Base-by-base conservation (phyloP, 176 grass and related monocot species). In the Paspalum vaginatum region DNA sequence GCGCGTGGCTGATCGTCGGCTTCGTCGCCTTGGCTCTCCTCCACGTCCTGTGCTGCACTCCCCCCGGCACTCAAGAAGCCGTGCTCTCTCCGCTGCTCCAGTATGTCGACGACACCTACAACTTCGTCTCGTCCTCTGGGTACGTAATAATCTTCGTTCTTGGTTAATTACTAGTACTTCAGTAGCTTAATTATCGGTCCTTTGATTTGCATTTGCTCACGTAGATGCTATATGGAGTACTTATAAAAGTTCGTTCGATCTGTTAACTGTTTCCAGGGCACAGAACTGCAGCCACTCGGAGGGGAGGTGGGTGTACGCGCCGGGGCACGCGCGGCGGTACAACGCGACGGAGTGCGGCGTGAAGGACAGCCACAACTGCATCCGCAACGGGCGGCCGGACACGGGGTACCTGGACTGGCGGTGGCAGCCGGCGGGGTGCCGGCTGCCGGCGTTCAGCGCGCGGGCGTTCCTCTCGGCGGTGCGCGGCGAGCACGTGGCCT, bases 401-500 rank as follows among this genome's bases (percentile, higher is more conserved):
- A 70, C 72, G 5, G 74, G 83, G 15, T 92, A 88, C 70, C 80
- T 92, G 11, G 81, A 84, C 81, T 88, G 86, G 86, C 75, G 75
- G 43, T 88, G 86, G 86, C 81, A 88, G 69, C 86, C 86, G 37
- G 57, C 74, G 9, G 68, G 21, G 32, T 88, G 86, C 86, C 11
- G 0, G 12, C 60, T 88, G 21, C 81, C 86, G 86, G 61, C 22
- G 16, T 79, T 88, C 69, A 76, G 73, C 52, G 61, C 81, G 0
- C 13, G 18, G 17, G 76, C 38, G 9, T 88, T 88, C 61, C 76
- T 88, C 18, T 14, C 32, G 5, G 61, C 70, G 2, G 61, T 25
- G 12, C 87, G 76, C 13, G 81, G 87, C 9, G 39, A n/a, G 81
- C 81, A 88, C 61, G 32, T 84, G 0, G 87, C 81, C 9, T 61